Evolutionary conservation across 768 basidiomycete genomes (phyloP).

Genomic region (Auricularia auricula-judae): DNA sequence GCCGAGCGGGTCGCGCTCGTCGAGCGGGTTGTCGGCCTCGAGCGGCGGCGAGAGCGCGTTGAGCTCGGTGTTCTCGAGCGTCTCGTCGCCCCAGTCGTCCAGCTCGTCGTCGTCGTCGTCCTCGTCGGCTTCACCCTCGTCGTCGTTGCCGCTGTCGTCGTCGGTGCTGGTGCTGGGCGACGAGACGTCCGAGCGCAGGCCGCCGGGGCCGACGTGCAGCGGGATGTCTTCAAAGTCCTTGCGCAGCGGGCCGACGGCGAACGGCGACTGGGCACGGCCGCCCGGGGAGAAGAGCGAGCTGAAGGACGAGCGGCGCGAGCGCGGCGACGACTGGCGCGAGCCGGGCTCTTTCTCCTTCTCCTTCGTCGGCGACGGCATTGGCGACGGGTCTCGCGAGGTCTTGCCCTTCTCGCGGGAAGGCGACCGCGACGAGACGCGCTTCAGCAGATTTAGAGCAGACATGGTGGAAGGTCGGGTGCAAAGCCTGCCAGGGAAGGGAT

Average conservation of each 20-base stretch:
- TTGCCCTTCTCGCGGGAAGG: neutral
- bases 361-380: neutral
- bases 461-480: neutral
- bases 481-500: neutral
- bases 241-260: neutral
- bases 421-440: neutral
- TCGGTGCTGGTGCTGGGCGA: neutral
- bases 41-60: slow-evolving; percentile 45
- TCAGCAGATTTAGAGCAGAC: neutral
- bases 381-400: neutral
- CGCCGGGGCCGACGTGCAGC: neutral
- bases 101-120: slow-evolving; percentile 47
- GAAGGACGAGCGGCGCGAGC: neutral
- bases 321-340: neutral
- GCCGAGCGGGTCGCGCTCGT: slow-evolving; percentile 64
- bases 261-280: neutral
- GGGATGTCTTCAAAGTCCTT: neutral
- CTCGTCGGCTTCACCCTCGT: slow-evolving; percentile 21
- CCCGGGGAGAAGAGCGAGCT: neutral
- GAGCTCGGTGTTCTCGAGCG: slow-evolving; percentile 78
- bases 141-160: neutral
- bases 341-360: neutral
- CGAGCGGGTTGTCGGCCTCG: slow-evolving; percentile 4
- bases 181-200: neutral
- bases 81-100: slow-evolving; percentile 47